These are phyloP conservation scores for Mycena leptocephala DNA, from an alignment of 768 basidiomycete genomes.

Conservation along the genomic window DNA sequence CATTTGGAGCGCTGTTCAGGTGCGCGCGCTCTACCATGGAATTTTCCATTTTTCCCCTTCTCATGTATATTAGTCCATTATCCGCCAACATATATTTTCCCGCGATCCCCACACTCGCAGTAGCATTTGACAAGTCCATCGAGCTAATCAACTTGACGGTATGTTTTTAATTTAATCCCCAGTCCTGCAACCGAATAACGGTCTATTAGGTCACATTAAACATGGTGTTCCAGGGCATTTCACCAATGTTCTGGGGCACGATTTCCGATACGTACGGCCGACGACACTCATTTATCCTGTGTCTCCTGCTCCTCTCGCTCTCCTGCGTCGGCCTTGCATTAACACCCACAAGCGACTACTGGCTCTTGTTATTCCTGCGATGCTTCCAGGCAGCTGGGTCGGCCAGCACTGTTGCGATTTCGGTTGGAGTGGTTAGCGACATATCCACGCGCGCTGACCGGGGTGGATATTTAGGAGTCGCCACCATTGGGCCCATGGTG, in stretches of 20 bases:
- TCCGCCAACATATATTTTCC: conserved; percentile 88
- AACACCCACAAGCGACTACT: conserved; percentile 73
- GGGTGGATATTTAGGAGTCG: conserved; percentile 82
- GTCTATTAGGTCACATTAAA: conserved; percentile 72
- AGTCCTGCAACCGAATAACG: background rate
- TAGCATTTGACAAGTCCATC: conserved; percentile 75
- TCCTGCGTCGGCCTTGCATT: conserved; percentile 79
- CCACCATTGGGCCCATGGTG: conserved; percentile 75
- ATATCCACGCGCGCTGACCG: conserved; percentile 82
- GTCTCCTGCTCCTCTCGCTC: conserved; percentile 73
- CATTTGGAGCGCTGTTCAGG: conserved; percentile 39
- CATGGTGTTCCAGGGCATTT: conserved; percentile 78
- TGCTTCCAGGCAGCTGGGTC: conserved; percentile 87
- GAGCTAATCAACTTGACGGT: conserved; percentile 88
- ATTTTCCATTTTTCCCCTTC: background rate
- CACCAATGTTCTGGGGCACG: conserved; percentile 81
- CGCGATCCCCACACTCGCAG: conserved; percentile 79
- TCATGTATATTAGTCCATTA: conserved; percentile 63
- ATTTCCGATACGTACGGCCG: conserved; percentile 78
- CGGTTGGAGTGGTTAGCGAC: conserved; percentile 85
- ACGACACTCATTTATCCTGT: conserved; percentile 74
- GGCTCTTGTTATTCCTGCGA: conserved; percentile 84
- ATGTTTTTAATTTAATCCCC: conserved; percentile 25
- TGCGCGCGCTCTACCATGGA: background rate
- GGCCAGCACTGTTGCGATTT: conserved; percentile 82